Conservation (phyloP, 768 basidiomycete genomes). For the Amanita rubescens region DNA sequence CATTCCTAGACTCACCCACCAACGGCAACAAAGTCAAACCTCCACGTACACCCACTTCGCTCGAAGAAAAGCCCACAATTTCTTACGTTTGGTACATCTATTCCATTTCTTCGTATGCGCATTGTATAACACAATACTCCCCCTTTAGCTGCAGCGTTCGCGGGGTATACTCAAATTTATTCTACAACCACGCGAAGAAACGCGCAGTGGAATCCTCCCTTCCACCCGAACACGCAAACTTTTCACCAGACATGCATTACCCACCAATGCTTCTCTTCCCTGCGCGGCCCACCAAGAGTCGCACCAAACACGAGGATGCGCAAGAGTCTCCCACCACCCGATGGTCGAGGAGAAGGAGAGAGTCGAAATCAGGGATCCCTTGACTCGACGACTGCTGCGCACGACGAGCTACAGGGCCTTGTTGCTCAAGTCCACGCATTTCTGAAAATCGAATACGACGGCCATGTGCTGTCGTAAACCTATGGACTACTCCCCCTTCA, state of each 20-base stretch:
- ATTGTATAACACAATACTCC: too few relatives aligned
- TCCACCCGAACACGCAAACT: conserved; percentile 59
- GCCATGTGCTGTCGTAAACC: too few relatives aligned
- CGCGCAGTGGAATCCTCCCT: conserved; percentile 44
- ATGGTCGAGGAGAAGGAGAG: too few relatives aligned
- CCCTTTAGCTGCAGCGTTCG: conserved; percentile 56
- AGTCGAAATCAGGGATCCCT: too few relatives aligned
- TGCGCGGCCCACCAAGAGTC: conserved; percentile 16
- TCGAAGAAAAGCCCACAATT: conserved; percentile 53
- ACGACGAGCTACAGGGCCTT: too few relatives aligned
- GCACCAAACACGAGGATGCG: not conserved
- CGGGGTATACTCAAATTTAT: conserved; percentile 54
- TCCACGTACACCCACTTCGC: conserved; percentile 31
- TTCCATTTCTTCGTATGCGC: not conserved
- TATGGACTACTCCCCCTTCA: too few relatives aligned
- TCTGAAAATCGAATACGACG: too few relatives aligned
- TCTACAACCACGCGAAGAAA: conserved; percentile 39
- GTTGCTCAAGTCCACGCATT: too few relatives aligned
- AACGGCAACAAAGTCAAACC: conserved; percentile 20
- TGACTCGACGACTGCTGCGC: too few relatives aligned
- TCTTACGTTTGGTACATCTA: conserved; percentile 56
- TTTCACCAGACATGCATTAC: conserved; percentile 46
- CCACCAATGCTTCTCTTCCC: conserved; percentile 56
- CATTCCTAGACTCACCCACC: too few relatives aligned
- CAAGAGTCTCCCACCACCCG: not conserved